phyloP scores from a whole-genome alignment of 257 asterid species.

The Nicotiana knightiana region DNA sequence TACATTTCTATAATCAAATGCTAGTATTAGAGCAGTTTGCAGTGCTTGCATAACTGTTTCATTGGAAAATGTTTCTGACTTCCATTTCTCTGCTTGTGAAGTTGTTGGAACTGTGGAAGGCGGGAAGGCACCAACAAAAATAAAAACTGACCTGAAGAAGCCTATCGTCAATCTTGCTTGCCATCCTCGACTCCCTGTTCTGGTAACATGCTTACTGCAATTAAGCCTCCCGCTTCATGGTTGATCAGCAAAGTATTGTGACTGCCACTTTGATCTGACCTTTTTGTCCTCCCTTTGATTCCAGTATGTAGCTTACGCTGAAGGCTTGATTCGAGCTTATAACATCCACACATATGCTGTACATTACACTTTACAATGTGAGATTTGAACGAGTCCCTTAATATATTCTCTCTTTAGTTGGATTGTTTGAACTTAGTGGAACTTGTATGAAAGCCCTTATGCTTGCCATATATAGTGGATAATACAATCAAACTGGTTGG shows the following conservation, averaged over 20 bases:
- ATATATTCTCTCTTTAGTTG: background rate
- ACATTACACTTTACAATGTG: slow-evolving; percentile 89
- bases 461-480: slow-evolving; percentile 59
- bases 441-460: background rate
- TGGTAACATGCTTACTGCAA: slow-evolving; percentile 44
- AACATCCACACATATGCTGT: slow-evolving; percentile 92
- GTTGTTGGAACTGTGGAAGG: slow-evolving; percentile 99
- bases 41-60: background rate
- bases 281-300: slow-evolving; percentile 20
- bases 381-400: slow-evolving; percentile 27
- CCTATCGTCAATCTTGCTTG: slow-evolving; percentile 97
- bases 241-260: slow-evolving; percentile 2
- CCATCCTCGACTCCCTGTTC: slow-evolving; percentile 97
- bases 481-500: slow-evolving; percentile 93
- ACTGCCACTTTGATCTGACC: slow-evolving; percentile 22
- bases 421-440: background rate
- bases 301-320: slow-evolving; percentile 98
- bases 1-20: background rate
- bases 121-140: slow-evolving; percentile 96
- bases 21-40: background rate
- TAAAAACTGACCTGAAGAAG: slow-evolving; percentile 98
- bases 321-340: slow-evolving; percentile 94
- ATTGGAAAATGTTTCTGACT: background rate
- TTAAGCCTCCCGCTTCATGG: background rate
- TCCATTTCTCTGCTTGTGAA: slow-evolving; percentile 18